These are phyloP conservation scores for Collybiopsis confluens DNA, from an alignment of 768 basidiomycete species.

Conservation along the genomic window DNA sequence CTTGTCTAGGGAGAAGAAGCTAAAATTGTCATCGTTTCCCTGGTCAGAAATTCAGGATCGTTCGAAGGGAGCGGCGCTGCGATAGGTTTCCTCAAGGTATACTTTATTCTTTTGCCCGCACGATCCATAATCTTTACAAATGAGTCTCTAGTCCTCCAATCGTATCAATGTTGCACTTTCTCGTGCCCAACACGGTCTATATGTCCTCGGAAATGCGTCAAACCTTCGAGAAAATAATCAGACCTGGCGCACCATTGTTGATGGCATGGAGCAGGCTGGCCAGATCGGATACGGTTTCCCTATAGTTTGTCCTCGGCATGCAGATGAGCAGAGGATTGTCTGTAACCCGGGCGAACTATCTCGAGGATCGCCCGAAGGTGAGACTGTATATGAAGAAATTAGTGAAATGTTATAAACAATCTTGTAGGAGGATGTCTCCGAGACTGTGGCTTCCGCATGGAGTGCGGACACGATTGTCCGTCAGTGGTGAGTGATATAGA, in stretches of 20 bases:
- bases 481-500: constrained; percentile 40
- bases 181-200: constrained; percentile 70
- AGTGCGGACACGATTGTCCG: constrained; percentile 64
- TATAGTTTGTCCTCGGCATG: constrained; percentile 54
- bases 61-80: constrained; percentile 30
- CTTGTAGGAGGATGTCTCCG: constrained; percentile 55
- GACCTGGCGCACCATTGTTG: constrained; percentile 57
- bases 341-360: constrained; percentile 50
- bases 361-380: constrained; percentile 53
- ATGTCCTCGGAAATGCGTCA: constrained; percentile 68
- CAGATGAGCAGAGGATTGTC: constrained; percentile 33
- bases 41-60: constrained; percentile 66
- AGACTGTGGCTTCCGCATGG: constrained; percentile 47
- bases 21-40: constrained; percentile 66
- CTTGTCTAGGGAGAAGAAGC: too few relatives aligned
- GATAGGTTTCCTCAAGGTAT: constrained; percentile 74
- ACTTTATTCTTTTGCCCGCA: not conserved
- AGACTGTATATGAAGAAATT: constrained; percentile 5
- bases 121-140: not conserved
- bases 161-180: constrained; percentile 59
- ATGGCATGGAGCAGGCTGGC: constrained; percentile 47
- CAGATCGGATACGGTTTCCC: constrained; percentile 52
- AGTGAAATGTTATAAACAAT: not conserved
- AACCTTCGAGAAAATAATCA: constrained; percentile 34
- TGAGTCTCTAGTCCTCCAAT: not conserved